Percentiles rank a stretch among this genome's conserved stretches.
phyloP scores from a whole-genome alignment of 108 stramenopile genomes.

The Pseudonitzschia pungens region DNA sequence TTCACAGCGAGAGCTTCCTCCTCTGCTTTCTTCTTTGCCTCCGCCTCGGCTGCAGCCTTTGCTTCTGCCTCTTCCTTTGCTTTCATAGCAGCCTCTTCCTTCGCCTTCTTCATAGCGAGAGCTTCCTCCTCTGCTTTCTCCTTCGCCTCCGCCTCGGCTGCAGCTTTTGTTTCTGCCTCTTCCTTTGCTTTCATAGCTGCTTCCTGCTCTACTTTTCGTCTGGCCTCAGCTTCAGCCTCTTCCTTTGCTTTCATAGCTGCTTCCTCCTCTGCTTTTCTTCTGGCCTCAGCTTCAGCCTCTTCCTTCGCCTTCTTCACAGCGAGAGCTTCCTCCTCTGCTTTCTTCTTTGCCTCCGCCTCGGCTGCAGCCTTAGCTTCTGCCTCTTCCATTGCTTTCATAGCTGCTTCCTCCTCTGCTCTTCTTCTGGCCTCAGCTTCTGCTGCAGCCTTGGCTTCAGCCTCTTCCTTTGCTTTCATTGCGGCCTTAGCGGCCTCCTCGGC shows the following conservation, averaged over 20 bases:
- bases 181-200: neutral
- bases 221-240: neutral
- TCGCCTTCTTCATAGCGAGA: neutral
- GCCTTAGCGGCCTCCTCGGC: constrained; percentile 1
- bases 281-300: constrained; percentile 10
- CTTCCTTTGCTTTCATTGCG: neutral
- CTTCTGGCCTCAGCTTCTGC: neutral
- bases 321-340: constrained; percentile 3
- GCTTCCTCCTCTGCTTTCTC: neutral
- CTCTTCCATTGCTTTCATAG: too few relatives aligned
- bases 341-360: neutral
- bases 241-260: neutral
- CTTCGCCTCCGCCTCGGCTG: neutral
- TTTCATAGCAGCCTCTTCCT: neutral
- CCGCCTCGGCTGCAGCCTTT: neutral
- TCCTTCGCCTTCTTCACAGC: neutral
- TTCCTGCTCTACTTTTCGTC: neutral
- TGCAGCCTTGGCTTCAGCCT: neutral
- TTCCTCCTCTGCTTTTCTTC: constrained; percentile 1
- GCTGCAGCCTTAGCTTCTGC: neutral
- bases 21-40: neutral
- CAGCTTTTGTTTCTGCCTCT: neutral
- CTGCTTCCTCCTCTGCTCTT: constrained; percentile 1
- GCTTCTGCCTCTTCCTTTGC: neutral
- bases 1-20: neutral